Base-by-base conservation (phyloP, 805 yeast genomes). In the Jamesozyma rosinii region DNA sequence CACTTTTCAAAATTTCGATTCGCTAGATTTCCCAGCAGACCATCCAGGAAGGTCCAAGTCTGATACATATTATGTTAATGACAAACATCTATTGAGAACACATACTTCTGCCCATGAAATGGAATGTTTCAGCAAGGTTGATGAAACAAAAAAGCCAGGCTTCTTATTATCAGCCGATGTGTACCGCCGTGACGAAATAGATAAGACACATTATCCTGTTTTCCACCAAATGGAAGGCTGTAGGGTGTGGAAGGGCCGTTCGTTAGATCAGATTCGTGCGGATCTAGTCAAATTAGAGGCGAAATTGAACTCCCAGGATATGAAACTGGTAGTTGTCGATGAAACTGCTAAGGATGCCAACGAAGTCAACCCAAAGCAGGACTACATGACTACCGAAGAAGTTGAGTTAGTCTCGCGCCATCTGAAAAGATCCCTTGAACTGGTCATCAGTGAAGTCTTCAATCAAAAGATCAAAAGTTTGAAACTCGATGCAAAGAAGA, bases 141-240 rank as follows among this genome's bases (percentile, higher is more conserved):
- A 43, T 21, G n/a, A 50, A 10, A 29, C 46, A 41, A 6, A 30
- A 17, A 59, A 57, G 0, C 46, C 43, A 4, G 97, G 97, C 0
- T 92, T 84, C 63, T 73, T 92, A 50, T 89, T 92, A 38, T 75
- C 95, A 11, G 98, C 97, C 1, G 98, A 92, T 63, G 98, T 92
- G 9, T 92, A 89, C 59, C 74, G 98, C 56, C 75, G 95, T 55
- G 98, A 92, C 64, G 95, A 90, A 55, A 86, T 92, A 44, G 98
- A 92, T 63, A 73, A 85, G 50, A 88, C 97, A 0, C 98, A 92
- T 62, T 92, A 92, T 59, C 97, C 98, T 1, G 97, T 84, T 0
- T 92, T 92, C 66, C 97, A 92, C 57, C 98, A 92, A 64, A 78
- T 92, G 87, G 98, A 92, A 65, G 98, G 97, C 38, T 97, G 95